A percentile compares a stretch with the other conserved stretches of the same genome.
phyloP scores from a whole-genome alignment of 148 eudicot genomes.

The Silene latifolia region DNA sequence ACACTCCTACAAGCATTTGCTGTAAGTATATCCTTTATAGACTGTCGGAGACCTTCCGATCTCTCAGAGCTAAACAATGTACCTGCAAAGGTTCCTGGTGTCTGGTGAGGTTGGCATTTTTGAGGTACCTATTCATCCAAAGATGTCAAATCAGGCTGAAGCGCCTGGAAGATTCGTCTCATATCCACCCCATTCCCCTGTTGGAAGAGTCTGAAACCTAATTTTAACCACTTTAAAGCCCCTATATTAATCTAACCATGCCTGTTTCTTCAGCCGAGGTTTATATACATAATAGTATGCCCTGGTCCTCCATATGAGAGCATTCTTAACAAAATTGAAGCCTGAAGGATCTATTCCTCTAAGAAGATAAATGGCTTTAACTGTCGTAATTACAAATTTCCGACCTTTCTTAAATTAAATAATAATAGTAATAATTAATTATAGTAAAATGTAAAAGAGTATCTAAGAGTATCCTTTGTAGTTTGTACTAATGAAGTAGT shows the following conservation, averaged over 20 bases:
- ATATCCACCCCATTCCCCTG: slow-evolving; percentile 65
- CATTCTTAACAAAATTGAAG: background rate
- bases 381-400: slow-evolving; percentile 17
- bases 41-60: slow-evolving; percentile 45
- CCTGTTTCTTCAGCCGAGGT: background rate
- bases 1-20: slow-evolving; percentile 78
- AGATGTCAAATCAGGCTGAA: slow-evolving; percentile 29
- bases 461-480: slow-evolving; percentile 10
- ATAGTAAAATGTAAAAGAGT: slow-evolving; percentile 23
- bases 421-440: too few relatives aligned
- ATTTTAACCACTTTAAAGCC: background rate
- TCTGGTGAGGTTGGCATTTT: slow-evolving; percentile 25
- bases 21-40: slow-evolving; percentile 50
- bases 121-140: slow-evolving; percentile 19
- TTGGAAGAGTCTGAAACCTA: slow-evolving; percentile 46
- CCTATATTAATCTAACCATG: background rate
- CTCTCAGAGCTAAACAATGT: slow-evolving; percentile 29
- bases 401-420: background rate
- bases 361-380: slow-evolving; percentile 5
- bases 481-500: slow-evolving; percentile 13
- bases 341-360: slow-evolving; percentile 11
- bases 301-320: slow-evolving; percentile 4
- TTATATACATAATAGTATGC: background rate
- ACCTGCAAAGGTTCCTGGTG: slow-evolving; percentile 28
- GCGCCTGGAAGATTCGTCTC: slow-evolving; percentile 45